phyloP scores from a whole-genome alignment of 1,284 basidiomycete species.

The Ustilago bromivora region DNA sequence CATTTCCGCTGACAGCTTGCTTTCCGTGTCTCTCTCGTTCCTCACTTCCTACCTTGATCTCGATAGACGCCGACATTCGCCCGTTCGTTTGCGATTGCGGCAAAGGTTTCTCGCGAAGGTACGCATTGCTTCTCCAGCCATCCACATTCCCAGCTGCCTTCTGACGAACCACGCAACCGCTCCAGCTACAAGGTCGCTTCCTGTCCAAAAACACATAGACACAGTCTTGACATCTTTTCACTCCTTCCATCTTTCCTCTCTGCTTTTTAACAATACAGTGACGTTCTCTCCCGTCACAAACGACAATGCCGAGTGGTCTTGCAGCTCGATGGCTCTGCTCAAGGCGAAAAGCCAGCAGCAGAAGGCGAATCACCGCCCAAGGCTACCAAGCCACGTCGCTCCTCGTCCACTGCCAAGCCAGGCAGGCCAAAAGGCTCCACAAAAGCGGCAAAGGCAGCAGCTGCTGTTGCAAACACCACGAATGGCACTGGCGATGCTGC shows the following conservation, averaged over 20 bases:
- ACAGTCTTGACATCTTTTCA: not conserved
- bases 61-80: slow-evolving; percentile 64
- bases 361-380: slow-evolving; percentile 45
- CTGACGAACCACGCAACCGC: not conserved
- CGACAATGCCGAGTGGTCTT: slow-evolving; percentile 64
- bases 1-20: not conserved
- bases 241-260: not conserved
- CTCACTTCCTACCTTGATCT: not conserved
- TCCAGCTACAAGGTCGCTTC: not conserved
- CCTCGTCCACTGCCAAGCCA: slow-evolving; percentile 48
- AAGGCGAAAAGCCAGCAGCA: slow-evolving; percentile 38
- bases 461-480: slow-evolving; percentile 24
- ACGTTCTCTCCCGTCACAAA: slow-evolving; percentile 67
- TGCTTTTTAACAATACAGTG: slow-evolving; percentile 28
- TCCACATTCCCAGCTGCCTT: not conserved
- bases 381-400: slow-evolving; percentile 43
- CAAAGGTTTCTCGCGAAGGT: slow-evolving; percentile 67
- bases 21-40: not conserved
- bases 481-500: slow-evolving; percentile 16
- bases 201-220: not conserved
- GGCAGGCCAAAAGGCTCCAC: slow-evolving; percentile 53
- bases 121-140: slow-evolving; percentile 9
- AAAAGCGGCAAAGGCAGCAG: slow-evolving; percentile 49
- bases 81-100: slow-evolving; percentile 68
- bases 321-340: slow-evolving; percentile 44